Percentiles rank a stretch among this genome's conserved stretches.
Evolutionary conservation across 164 flowering plant genomes (phyloP).

Genomic region (Magnolia officinalis): DNA sequence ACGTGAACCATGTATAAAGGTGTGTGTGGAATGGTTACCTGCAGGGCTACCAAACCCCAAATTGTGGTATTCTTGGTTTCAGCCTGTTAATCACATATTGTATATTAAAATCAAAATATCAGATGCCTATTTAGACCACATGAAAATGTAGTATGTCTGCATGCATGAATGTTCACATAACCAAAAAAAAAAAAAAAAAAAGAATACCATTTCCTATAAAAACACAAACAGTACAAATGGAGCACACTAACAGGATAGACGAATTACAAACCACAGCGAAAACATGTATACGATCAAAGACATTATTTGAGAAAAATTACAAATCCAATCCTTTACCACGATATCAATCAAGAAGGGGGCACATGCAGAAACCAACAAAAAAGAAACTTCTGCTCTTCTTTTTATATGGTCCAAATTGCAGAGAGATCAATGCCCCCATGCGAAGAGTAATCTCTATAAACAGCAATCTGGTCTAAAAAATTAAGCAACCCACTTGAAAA

Average conservation of each 20-base stretch:
- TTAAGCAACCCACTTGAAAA: conserved; percentile 4
- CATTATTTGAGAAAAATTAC: conserved; percentile 10
- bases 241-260: neutral
- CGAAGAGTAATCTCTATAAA: neutral
- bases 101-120: too few relatives aligned
- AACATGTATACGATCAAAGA: neutral
- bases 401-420: neutral
- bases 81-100: too few relatives aligned
- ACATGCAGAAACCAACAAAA: conserved; percentile 25
- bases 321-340: conserved; percentile 16
- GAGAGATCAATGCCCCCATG: conserved; percentile 11
- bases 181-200: neutral
- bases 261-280: neutral
- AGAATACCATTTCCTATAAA: conserved; percentile 1
- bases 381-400: conserved; percentile 24
- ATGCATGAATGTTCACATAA: neutral
- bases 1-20: too few relatives aligned
- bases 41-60: too few relatives aligned
- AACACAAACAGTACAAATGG: conserved; percentile 3
- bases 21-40: too few relatives aligned
- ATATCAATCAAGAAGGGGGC: conserved; percentile 3
- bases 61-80: too few relatives aligned
- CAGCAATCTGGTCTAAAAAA: conserved; percentile 1
- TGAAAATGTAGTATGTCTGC: neutral
- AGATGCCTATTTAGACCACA: too few relatives aligned